Percentiles rank a stretch among this genome's conserved stretches.
Conservation (phyloP, 768 basidiomycete genomes). For the Suillus brevipes region DNA sequence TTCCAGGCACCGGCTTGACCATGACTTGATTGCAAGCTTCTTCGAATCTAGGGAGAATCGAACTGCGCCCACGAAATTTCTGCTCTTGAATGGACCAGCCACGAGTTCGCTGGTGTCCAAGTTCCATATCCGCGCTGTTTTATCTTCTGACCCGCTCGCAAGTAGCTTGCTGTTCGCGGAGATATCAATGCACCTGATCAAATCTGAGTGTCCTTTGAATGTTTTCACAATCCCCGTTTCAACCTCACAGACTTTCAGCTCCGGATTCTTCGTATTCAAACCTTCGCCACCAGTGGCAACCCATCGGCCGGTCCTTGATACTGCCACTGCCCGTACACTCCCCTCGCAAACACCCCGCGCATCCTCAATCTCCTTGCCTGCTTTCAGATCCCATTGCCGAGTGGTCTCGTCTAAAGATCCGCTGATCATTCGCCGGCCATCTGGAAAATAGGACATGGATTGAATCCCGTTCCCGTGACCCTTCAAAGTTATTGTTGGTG, state of each 20-base stretch:
- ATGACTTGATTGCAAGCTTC: too few relatives aligned
- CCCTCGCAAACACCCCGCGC: neutral
- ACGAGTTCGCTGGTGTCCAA: neutral
- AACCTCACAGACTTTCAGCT: neutral
- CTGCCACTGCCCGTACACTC: neutral
- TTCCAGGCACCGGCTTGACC: too few relatives aligned
- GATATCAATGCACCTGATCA: neutral
- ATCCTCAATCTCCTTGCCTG: neutral
- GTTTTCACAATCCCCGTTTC: neutral
- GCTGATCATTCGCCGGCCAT: neutral
- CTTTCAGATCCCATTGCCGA: neutral
- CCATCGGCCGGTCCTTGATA: neutral
- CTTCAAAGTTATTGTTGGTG: neutral
- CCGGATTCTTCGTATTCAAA: too few relatives aligned
- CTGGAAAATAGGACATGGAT: neutral
- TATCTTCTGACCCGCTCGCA: neutral
- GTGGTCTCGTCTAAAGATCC: neutral
- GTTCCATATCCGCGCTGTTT: neutral
- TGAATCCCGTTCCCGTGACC: neutral
- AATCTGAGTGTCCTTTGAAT: neutral
- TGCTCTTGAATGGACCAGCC: too few relatives aligned
- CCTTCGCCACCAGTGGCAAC: neutral
- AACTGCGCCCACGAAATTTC: too few relatives aligned
- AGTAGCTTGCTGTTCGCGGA: neutral
- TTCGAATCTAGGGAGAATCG: too few relatives aligned